A percentile compares a stretch with the other conserved stretches of the same genome.
Conservation (phyloP, 768 basidiomycete genomes). For the Sporobolomyces pararoseus region DNA sequence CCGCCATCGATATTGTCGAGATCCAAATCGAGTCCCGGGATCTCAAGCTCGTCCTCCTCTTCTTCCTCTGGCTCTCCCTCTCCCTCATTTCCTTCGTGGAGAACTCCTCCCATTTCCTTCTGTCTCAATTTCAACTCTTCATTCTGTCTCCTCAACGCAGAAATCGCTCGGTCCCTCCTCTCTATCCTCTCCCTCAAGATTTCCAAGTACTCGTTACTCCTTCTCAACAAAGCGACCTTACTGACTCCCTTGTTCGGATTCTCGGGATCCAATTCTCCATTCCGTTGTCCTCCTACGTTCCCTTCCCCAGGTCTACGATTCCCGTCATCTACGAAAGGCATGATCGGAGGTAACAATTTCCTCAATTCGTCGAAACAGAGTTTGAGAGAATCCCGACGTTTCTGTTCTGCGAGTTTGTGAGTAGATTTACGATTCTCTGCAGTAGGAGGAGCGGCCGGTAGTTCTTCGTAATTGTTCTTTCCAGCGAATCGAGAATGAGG, state of each 20-base stretch:
- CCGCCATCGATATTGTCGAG: conserved; percentile 37
- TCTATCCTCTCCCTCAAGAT: conserved; percentile 43
- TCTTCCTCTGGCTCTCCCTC: not conserved
- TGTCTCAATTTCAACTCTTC: conserved; percentile 5
- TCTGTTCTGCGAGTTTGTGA: conserved; percentile 94
- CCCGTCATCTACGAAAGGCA: conserved; percentile 37
- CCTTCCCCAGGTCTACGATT: conserved; percentile 44
- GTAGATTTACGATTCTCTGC: conserved; percentile 45
- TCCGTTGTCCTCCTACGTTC: conserved; percentile 46
- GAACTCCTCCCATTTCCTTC: not conserved
- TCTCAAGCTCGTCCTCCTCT: conserved; percentile 25
- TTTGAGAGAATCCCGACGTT: conserved; percentile 92
- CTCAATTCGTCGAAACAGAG: conserved; percentile 64
- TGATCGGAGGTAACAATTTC: conserved; percentile 62
- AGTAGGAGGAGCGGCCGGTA: not conserved
- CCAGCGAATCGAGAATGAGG: conserved; percentile 28
- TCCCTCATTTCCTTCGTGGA: not conserved
- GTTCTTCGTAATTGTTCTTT: conserved; percentile 42
- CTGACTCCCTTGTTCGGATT: conserved; percentile 46
- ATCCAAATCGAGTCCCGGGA: conserved; percentile 35
- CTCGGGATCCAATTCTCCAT: conserved; percentile 38
- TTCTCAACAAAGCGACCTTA: conserved; percentile 45
- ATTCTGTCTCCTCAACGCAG: conserved; percentile 35
- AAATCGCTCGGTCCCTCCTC: conserved; percentile 36
- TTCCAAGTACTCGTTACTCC: conserved; percentile 45